Evolutionary conservation across 2,329 filamentous ascomycete species (phyloP), one percentile per base, ranked within the genome.

Genomic region (Chaetothyriales sp.): DNA sequence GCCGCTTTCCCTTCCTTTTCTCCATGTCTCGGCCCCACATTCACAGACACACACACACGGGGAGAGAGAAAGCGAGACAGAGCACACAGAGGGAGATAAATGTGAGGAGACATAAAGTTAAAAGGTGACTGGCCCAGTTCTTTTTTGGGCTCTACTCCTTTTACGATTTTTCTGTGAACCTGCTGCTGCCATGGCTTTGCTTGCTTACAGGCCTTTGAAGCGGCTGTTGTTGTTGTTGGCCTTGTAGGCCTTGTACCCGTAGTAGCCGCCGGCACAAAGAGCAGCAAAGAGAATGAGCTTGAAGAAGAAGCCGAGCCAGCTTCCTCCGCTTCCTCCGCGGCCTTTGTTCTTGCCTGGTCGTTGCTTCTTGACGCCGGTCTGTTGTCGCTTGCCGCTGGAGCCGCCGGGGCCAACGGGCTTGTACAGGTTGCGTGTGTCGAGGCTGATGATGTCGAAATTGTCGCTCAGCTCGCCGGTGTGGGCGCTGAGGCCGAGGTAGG

Each of bases 401-500:
- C 33, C 13, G 33, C 10, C 33, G 4, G 10, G 33, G 33, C 10
- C 33, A 40, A 40, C 33, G 46, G 54, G 79, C 62, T 78, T 82
- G 73, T 97, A 97, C 56, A 98, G 74, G 69, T 95, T 98, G 74
- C 85, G 85, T 52, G 90, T 83, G 58, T 82, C 76, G 62, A 98
- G 78, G 48, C 81, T 85, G 66, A 97, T 81, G 68, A 98, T 94
- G 71, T 98, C 92, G 76, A 95, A 90, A 76, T 95, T 95, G 72
- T 98, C 92, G 69, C 83, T 88, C 59, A 98, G 80, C 73, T 98
- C 90, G 64, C 92, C 92, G 15, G 92, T 97, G 74, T 97, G 90
- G 4, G 70, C 72, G 20, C 69, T 77, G 70, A 83, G 80, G 57
- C 80, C 80, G 5, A 83, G 69, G 66, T 83, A 83, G 25, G 77